Evolutionary conservation across 2,329 filamentous ascomycete species (phyloP).

Genomic region (Beauveria rudraprayagi): DNA sequence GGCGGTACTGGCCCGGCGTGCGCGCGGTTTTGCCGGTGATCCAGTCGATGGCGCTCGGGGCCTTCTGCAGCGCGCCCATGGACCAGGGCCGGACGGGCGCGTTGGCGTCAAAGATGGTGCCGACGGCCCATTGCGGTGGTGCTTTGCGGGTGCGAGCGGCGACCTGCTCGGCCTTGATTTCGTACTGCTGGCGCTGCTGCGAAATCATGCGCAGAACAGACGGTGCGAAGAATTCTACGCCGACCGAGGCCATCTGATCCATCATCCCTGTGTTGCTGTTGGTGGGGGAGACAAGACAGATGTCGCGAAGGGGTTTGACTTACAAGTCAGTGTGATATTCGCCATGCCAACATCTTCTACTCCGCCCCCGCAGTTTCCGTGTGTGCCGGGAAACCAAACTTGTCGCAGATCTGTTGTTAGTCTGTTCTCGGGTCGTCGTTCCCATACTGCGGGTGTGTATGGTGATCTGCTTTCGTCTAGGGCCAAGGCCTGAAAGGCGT

Average conservation of each 20-base stretch:
- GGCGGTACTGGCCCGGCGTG: conserved; percentile 41
- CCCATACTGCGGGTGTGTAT: conserved; percentile 50
- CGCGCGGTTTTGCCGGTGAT: conserved; percentile 35
- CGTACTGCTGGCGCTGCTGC: conserved; percentile 26
- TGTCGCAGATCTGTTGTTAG: conserved; percentile 38
- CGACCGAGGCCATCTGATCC: conserved; percentile 45
- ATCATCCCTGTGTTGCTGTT: conserved; percentile 40
- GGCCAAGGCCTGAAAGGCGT: conserved; percentile 52
- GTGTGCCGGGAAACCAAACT: conserved; percentile 63
- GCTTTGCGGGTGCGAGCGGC: not conserved
- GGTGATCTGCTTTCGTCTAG: conserved; percentile 48
- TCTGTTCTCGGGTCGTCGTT: conserved; percentile 31
- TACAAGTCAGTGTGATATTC: conserved; percentile 32
- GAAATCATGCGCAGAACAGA: conserved; percentile 34
- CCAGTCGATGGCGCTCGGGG: conserved; percentile 33
- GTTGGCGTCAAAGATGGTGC: conserved; percentile 39
- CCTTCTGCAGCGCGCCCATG: conserved; percentile 36
- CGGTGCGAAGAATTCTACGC: conserved; percentile 39
- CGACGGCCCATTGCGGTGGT: conserved; percentile 34
- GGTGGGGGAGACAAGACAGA: not conserved
- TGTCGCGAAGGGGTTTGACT: conserved; percentile 12
- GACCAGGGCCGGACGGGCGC: conserved; percentile 40
- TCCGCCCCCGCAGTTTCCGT: conserved; percentile 64
- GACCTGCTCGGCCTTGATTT: conserved; percentile 15
- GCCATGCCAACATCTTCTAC: conserved; percentile 45